Percentiles rank a stretch among this genome's conserved stretches.
These are phyloP conservation scores for Xylaria longipes DNA, from an alignment of 495 filamentous ascomycete species.

Conservation along the genomic window DNA sequence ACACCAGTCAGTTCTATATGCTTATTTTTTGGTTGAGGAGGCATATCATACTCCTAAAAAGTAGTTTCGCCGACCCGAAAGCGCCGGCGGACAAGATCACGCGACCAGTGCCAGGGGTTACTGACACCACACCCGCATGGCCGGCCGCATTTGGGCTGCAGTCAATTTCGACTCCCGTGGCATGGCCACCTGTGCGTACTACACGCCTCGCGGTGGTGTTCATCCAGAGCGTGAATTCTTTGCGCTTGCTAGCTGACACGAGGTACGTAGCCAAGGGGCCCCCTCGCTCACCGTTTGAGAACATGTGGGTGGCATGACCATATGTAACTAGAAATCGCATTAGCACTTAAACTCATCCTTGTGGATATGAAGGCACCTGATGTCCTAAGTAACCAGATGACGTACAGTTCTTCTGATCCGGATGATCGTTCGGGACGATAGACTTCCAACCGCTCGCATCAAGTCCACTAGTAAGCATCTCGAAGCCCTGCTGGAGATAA, in stretches of 20 bases:
- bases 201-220: slow-evolving; percentile 65
- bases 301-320: slow-evolving; percentile 66
- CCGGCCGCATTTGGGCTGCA: slow-evolving; percentile 52
- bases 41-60: slow-evolving; percentile 41
- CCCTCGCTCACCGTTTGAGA: slow-evolving; percentile 62
- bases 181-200: slow-evolving; percentile 58
- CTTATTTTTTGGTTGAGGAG: background rate
- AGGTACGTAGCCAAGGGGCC: slow-evolving; percentile 72
- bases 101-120: slow-evolving; percentile 60
- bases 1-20: background rate
- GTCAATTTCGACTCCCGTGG: slow-evolving; percentile 66
- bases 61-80: slow-evolving; percentile 67
- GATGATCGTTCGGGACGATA: slow-evolving; percentile 61
- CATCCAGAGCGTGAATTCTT: slow-evolving; percentile 67
- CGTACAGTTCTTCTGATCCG: slow-evolving; percentile 62
- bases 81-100: slow-evolving; percentile 68
- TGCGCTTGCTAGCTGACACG: slow-evolving; percentile 56
- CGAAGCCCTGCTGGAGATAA: slow-evolving; percentile 66
- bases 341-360: background rate
- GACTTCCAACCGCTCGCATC: slow-evolving; percentile 61
- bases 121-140: slow-evolving; percentile 57
- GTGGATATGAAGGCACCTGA: background rate
- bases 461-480: slow-evolving; percentile 57
- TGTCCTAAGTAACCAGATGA: background rate
- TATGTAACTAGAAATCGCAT: slow-evolving; percentile 41